Evolutionary conservation across 148 eudicot genomes (phyloP).

Genomic region (Cornus suecica): DNA sequence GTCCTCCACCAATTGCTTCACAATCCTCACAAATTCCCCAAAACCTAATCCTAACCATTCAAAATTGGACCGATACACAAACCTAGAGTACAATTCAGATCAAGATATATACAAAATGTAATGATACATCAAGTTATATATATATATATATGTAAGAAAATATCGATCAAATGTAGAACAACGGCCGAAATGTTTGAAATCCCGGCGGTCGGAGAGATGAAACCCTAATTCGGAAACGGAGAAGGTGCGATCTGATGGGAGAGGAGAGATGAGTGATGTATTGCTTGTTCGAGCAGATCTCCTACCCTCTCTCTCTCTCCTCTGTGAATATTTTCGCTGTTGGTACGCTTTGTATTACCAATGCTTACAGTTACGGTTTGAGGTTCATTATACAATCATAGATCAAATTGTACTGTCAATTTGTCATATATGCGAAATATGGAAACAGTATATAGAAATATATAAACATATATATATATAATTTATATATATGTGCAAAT

Average conservation of each 20-base stretch:
- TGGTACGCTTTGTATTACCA: background rate
- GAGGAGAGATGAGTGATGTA: constrained; percentile 7
- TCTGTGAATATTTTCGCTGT: background rate
- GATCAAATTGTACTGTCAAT: no score
- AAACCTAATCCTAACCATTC: background rate
- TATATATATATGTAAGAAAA: no score
- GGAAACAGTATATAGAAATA: no score
- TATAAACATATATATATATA: no score
- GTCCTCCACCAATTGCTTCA: background rate
- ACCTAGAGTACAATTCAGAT: constrained; percentile 11
- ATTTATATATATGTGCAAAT: no score
- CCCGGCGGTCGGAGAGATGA: background rate
- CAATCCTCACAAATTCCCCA: constrained; percentile 3
- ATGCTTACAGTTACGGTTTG: no score
- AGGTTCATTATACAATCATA: no score
- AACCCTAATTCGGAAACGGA: constrained; percentile 5
- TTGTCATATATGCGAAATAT: no score
- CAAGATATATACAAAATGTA: background rate
- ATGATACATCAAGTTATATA: background rate
- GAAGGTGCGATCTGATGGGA: constrained; percentile 11
- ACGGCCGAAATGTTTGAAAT: background rate
- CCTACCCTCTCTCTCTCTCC: background rate
- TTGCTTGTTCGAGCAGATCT: constrained; percentile 8
- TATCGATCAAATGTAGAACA: background rate
- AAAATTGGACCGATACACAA: background rate